phyloP scores from a whole-genome alignment of 805 yeast genomes.

The Saccharomycopsis sp. region DNA sequence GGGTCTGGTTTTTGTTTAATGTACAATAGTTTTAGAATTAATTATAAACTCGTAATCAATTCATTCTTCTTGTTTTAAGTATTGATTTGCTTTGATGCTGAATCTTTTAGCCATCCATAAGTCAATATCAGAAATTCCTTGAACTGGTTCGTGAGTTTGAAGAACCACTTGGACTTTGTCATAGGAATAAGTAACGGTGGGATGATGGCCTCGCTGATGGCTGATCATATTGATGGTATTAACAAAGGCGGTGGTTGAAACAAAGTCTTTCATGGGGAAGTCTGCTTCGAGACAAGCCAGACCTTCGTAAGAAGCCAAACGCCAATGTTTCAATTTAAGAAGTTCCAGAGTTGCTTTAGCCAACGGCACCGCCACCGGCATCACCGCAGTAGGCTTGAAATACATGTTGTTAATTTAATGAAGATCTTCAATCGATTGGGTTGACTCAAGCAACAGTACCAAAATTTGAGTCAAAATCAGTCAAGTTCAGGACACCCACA shows the following conservation, averaged over 20 bases:
- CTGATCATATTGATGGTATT: constrained; percentile 47
- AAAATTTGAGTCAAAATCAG: too few relatives aligned
- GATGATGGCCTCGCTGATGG: constrained; percentile 58
- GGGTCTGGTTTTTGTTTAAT: not conserved
- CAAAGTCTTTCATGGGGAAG: constrained; percentile 37
- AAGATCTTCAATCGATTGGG: too few relatives aligned
- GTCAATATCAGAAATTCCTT: constrained; percentile 45
- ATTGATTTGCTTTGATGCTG: constrained; percentile 25
- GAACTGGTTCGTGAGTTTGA: constrained; percentile 59
- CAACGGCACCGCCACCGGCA: too few relatives aligned
- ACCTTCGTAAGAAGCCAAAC: not conserved
- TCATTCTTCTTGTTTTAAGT: not conserved
- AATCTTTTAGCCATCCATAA: constrained; percentile 43
- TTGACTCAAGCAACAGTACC: too few relatives aligned
- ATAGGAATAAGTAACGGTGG: constrained; percentile 54
- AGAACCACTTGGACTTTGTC: constrained; percentile 43
- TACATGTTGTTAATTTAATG: too few relatives aligned
- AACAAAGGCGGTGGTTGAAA: constrained; percentile 58
- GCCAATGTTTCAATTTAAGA: too few relatives aligned
- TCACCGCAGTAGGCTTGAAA: too few relatives aligned
- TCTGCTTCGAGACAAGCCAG: not conserved
- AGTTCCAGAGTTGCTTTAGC: too few relatives aligned
- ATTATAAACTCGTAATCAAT: too few relatives aligned
- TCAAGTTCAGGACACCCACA: too few relatives aligned
- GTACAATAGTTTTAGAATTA: not conserved